A percentile compares a stretch with the other conserved stretches of the same genome.
Evolutionary conservation across 768 basidiomycete species (phyloP).

Genomic region (Zangia roseola): DNA sequence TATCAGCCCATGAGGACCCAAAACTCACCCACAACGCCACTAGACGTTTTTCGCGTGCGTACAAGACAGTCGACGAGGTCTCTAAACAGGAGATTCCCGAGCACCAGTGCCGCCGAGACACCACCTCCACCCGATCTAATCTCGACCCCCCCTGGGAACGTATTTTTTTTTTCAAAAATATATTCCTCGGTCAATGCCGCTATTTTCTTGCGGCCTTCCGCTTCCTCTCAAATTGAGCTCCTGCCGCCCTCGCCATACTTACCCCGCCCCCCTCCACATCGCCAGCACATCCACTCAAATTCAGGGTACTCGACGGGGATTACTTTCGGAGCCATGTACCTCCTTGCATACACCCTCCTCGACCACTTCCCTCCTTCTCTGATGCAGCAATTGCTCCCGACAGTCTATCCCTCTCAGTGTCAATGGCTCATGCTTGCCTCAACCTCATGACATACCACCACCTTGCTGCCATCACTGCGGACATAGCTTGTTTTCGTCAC

Average conservation of each 20-base stretch:
- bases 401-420: no score
- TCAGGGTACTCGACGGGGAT: conserved; percentile 33
- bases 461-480: conserved; percentile 26
- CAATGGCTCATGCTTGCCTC: conserved; percentile 28
- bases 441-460: conserved; percentile 5
- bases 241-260: conserved; percentile 18
- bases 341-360: no score
- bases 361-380: no score
- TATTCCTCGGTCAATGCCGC: conserved; percentile 22
- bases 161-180: conserved; percentile 14
- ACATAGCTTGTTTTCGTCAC: conserved; percentile 12
- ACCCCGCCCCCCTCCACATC: conserved; percentile 11
- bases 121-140: conserved; percentile 19
- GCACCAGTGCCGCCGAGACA: no score
- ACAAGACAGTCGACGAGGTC: background rate
- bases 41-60: conserved; percentile 30
- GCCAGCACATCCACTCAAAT: conserved; percentile 20
- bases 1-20: no score
- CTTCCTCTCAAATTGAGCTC: conserved; percentile 25
- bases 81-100: no score
- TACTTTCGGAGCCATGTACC: conserved; percentile 16
- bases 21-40: conserved; percentile 33
- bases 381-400: no score
- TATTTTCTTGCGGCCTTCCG: conserved; percentile 28
- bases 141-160: conserved; percentile 15